A percentile compares a stretch with the other conserved stretches of the same genome.
phyloP scores from a whole-genome alignment of 2,329 filamentous ascomycete species.

The Fusarium scirpi region DNA sequence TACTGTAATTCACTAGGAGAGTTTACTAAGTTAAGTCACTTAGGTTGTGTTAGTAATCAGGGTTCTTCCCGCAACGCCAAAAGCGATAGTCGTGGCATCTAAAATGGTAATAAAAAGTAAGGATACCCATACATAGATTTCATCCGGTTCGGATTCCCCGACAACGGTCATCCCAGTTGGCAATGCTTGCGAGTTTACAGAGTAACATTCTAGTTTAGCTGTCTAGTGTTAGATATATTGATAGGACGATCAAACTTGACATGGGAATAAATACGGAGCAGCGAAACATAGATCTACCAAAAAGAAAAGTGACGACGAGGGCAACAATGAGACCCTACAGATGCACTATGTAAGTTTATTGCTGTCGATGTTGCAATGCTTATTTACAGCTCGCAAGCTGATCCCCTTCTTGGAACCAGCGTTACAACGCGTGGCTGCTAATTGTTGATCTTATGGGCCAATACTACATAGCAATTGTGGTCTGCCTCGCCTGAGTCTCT shows the following conservation, averaged over 20 bases:
- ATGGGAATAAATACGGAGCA: not conserved
- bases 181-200: constrained; percentile 18
- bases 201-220: not conserved
- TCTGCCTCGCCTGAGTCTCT: constrained; percentile 32
- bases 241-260: constrained; percentile 28
- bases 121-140: not conserved
- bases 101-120: not conserved
- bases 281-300: constrained; percentile 20
- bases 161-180: constrained; percentile 10
- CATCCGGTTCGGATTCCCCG: constrained; percentile 1
- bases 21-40: not conserved
- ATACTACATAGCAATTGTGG: constrained; percentile 16
- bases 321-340: constrained; percentile 16
- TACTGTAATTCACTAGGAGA: not conserved
- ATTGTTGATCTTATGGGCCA: constrained; percentile 2
- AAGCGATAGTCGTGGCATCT: not conserved
- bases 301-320: constrained; percentile 15
- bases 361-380: constrained; percentile 17
- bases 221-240: not conserved
- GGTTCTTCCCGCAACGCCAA: constrained; percentile 16
- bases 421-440: constrained; percentile 23
- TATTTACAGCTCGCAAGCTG: constrained; percentile 28
- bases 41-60: constrained; percentile 12
- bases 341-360: constrained; percentile 6
- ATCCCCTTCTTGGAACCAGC: constrained; percentile 14